phyloP scores from a whole-genome alignment of 2,329 filamentous ascomycete genomes.

The Penicillium paneum region DNA sequence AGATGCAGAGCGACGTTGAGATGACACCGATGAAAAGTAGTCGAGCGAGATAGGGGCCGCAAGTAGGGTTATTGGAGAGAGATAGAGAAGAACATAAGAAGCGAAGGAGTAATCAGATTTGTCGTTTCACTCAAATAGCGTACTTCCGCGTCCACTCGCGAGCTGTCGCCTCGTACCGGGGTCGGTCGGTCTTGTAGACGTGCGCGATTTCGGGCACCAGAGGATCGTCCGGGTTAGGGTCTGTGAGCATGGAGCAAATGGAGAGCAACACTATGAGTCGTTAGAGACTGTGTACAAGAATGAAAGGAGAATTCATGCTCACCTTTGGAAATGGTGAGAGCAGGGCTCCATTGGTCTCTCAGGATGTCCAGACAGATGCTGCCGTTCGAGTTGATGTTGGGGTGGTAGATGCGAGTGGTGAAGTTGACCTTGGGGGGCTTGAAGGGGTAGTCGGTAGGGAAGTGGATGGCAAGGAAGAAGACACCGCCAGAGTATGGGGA shows the following conservation, averaged over 20 bases:
- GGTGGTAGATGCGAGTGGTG: constrained; percentile 98
- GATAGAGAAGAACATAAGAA: constrained; percentile 12
- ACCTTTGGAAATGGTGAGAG: constrained; percentile 98
- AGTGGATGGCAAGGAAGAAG: constrained; percentile 98
- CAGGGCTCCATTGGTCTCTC: constrained; percentile 98
- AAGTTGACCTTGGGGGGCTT: constrained; percentile 99
- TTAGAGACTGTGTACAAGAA: constrained; percentile 3
- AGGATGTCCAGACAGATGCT: constrained; percentile 99
- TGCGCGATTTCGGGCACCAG: constrained; percentile 98
- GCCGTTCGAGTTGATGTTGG: constrained; percentile 99
- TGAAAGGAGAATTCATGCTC: constrained; percentile 24
- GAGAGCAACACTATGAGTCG: constrained; percentile 74
- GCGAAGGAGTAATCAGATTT: constrained; percentile 28
- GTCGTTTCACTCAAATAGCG: constrained; percentile 65
- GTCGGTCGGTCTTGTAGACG: constrained; percentile 98
- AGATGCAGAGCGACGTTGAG: constrained; percentile 17
- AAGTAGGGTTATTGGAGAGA: constrained; percentile 1
- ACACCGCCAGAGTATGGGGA: constrained; percentile 97
- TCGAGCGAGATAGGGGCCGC: constrained; percentile 6
- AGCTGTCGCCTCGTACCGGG: constrained; percentile 92
- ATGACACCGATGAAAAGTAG: constrained; percentile 6
- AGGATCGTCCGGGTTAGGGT: constrained; percentile 98
- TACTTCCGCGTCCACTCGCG: constrained; percentile 99
- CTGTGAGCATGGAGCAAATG: constrained; percentile 99
- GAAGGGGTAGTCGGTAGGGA: constrained; percentile 99